Percentiles rank a stretch among this genome's conserved stretches.
Conservation (phyloP, 1,284 basidiomycete genomes). For the Boletus semigastroideus region DNA sequence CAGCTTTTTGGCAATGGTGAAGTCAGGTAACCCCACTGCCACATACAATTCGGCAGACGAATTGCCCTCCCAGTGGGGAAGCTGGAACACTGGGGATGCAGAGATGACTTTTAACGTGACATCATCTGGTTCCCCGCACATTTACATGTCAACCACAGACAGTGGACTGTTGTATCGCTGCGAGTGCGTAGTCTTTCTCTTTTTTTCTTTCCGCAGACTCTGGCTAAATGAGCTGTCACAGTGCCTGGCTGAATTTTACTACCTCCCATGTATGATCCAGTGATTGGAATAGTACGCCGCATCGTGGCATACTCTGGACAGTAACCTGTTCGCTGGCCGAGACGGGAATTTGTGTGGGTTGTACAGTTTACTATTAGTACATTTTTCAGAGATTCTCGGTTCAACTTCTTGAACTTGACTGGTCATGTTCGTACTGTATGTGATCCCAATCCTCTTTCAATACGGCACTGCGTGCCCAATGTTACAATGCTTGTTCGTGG, state of each 20-base stretch:
- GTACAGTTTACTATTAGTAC: too few species aligned
- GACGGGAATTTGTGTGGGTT: too few species aligned
- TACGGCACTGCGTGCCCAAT: too few species aligned
- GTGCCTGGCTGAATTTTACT: conserved; percentile 16
- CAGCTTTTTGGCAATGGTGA: conserved; percentile 23
- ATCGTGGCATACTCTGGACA: too few species aligned
- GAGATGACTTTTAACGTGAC: conserved; percentile 15
- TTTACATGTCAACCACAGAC: conserved; percentile 7
- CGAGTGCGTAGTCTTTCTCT: conserved; percentile 12
- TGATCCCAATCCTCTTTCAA: too few species aligned
- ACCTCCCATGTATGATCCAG: conserved; percentile 4
- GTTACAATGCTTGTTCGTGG: too few species aligned
- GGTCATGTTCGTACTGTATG: too few species aligned
- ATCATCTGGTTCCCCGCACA: conserved; percentile 3
- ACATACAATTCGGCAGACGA: conserved; percentile 17
- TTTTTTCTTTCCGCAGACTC: not conserved
- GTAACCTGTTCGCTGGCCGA: too few species aligned
- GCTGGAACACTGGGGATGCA: conserved; percentile 3
- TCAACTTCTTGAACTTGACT: too few species aligned
- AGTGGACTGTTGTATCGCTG: conserved; percentile 19
- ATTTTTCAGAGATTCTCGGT: too few species aligned
- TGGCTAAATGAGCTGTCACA: conserved; percentile 1
- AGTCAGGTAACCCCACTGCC: conserved; percentile 10
- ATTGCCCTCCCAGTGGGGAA: conserved; percentile 18
- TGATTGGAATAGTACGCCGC: conserved; percentile 1